These are phyloP conservation scores for Boletus rubroflammeus DNA, from an alignment of 768 basidiomycete genomes.

Conservation along the genomic window DNA sequence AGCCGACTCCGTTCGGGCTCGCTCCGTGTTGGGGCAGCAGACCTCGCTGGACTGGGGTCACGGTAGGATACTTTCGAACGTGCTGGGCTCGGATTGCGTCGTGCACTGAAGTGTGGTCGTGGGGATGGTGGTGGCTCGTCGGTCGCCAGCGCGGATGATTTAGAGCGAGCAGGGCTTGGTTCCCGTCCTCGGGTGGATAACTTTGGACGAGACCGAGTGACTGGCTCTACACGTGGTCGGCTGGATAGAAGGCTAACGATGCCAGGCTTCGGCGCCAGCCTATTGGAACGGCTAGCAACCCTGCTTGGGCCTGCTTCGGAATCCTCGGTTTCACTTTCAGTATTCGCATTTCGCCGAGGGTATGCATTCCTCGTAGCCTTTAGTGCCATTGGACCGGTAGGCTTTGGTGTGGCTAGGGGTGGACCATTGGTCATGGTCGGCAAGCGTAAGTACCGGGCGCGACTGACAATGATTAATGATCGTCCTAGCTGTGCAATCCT, in stretches of 20 bases:
- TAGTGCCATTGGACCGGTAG: conserved; percentile 26
- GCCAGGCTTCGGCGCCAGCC: conserved; percentile 29
- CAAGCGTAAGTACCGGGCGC: conserved; percentile 76
- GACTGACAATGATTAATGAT: conserved; percentile 44
- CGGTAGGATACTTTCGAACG: conserved; percentile 32
- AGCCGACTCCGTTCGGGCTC: conserved; percentile 43
- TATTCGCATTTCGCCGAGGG: conserved; percentile 25
- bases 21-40: conserved; percentile 29
- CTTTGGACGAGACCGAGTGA: conserved; percentile 26
- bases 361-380: conserved; percentile 30
- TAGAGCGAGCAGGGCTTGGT: conserved; percentile 32
- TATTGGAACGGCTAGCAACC: conserved; percentile 24
- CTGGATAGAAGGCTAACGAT: conserved; percentile 39
- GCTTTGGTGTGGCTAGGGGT: conserved; percentile 25
- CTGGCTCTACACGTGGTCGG: conserved; percentile 27
- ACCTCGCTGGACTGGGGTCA: conserved; percentile 26
- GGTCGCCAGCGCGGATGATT: conserved; percentile 18
- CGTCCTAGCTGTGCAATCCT: conserved; percentile 12
- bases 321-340: conserved; percentile 32
- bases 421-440: conserved; percentile 51
- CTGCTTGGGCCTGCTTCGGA: conserved; percentile 28
- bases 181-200: conserved; percentile 28
- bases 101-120: conserved; percentile 35
- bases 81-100: conserved; percentile 39
- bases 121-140: conserved; percentile 26